Conservation (phyloP, 2,329 filamentous ascomycete species). For the Aspergillus spinulosporus region DNA sequence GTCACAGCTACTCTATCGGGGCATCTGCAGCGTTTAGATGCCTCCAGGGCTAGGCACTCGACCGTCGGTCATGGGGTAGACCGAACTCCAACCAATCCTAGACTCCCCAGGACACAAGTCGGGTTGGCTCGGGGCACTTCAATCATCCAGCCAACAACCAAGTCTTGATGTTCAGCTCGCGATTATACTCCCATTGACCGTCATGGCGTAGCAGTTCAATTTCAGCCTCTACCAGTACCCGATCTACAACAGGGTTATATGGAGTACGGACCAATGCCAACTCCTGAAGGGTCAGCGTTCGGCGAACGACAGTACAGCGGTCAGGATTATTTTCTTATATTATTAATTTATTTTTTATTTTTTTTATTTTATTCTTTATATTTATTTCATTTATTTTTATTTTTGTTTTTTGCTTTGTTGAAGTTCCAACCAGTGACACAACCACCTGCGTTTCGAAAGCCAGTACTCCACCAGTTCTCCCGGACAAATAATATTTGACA, state of each 20-base stretch:
- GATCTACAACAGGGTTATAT: background rate
- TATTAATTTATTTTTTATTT: too few relatives aligned
- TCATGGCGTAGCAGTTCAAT: background rate
- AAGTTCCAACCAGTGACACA: too few relatives aligned
- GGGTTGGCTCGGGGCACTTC: constrained; percentile 19
- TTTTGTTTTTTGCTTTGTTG: too few relatives aligned
- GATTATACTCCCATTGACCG: background rate
- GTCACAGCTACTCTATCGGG: constrained; percentile 27
- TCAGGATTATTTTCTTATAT: too few relatives aligned
- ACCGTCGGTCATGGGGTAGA: constrained; percentile 23
- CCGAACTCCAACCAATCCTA: constrained; percentile 19
- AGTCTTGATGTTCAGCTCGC: background rate
- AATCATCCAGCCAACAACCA: constrained; percentile 3
- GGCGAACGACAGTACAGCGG: too few relatives aligned
- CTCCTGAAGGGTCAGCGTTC: too few relatives aligned
- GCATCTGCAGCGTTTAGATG: constrained; percentile 22
- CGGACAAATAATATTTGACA: background rate
- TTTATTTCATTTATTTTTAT: too few relatives aligned
- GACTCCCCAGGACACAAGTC: constrained; percentile 4
- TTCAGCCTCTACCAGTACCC: background rate
- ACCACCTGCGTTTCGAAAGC: background rate
- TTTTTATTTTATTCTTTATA: too few relatives aligned
- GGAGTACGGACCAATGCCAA: background rate
- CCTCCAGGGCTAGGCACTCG: background rate
- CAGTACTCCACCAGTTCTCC: background rate